Evolutionary conservation across 345 rosid species (phyloP), one percentile per base, ranked within the genome.

Genomic region (Murraya paniculata): DNA sequence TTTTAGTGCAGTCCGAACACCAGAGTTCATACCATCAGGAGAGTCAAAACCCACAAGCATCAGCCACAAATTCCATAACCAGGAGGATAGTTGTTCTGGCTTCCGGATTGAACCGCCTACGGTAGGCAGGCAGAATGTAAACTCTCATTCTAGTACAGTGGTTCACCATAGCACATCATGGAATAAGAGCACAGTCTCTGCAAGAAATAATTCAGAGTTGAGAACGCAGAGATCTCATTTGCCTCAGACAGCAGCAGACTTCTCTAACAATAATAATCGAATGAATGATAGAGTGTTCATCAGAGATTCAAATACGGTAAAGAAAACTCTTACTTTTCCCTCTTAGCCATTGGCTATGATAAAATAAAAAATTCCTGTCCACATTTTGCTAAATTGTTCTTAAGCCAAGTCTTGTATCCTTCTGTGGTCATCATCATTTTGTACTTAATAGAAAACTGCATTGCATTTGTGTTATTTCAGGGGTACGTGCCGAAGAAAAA

Each of bases 11-110:
- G 83, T 73, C 7, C 74, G 74, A 35, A 87, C 95, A 19, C 93
- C 94, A 0, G 98, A 90, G 76, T 93, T 95, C 82, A 79, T 87
- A 75, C 80, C 85, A 73, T 81, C 82, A 27, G 92, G 87, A 48
- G 87, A 87, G 67, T 77, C 91, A 53, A 89, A 83, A 68, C 28
- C 82, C 68, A 77, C 87, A 71, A 80, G 86, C 68, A 81, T 22
- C 36, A 82, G 86, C 25, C 82, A 84, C 19, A 82, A 82, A 28
- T 86, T 86, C 79, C 82, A 85, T 57, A 72, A 80, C 45, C 85
- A 75, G 71, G 88, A 88, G 33, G 87, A 87, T 61, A 77, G 73
- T 39, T 85, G 72, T 22, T 75, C 88, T 48, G 87, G 87, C 68
- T 90, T 87, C 79, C 77, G 85, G 67, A 84, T 82, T 64, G 93